Evolutionary conservation across 148 eudicot species (phyloP), one percentile per base, ranked within the genome.

Genomic region (Gaultheria prostrata): DNA sequence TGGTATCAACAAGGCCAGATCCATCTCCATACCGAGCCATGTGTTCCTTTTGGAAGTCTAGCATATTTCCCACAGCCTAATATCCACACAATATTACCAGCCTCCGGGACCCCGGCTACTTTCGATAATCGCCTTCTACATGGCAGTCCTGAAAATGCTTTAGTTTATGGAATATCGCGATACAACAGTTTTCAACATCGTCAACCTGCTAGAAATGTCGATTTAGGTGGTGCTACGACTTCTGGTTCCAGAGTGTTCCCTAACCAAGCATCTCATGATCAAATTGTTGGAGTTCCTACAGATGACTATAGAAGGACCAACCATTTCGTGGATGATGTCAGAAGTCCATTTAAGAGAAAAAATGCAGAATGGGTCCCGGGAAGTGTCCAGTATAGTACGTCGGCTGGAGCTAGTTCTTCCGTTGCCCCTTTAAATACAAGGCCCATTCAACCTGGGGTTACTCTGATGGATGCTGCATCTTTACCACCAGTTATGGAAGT

Each of bases 281-380:
- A 91, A 76, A 80, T 84, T 49, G 69, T 86, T 85, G 91, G 86
- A 57, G 75, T 88, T 85, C 88, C 89, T 48, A 65, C 85, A 33
- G 84, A 84, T 89, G 92, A 88, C 71, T 86, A 89, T 80, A 88
- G 89, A 53, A 85, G 91, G 33, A 87, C 80, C 85, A 84, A 80
- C 86, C 86, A 85, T 50, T 87, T 89, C 35, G 72, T 89, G 74
- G 91, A 94, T 82, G 92, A 86, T 80, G 72, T 85, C 30, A 79
- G 91, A 88, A 92, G 88, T 76, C 69, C 89, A 28, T 91, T 87
- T 85, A 96, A 96, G 91, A 86, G 94, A 86, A 96, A 96, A 85
- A 90, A 82, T 72, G 87, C 92, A 30, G 98, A 93, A 83, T 88
- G 91, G 30, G 70, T 87, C 77, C 86, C 88, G 1, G 86, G 86